Conservation (phyloP, 192 early-diverging fungal genomes). For the Coemansia aciculifera region DNA sequence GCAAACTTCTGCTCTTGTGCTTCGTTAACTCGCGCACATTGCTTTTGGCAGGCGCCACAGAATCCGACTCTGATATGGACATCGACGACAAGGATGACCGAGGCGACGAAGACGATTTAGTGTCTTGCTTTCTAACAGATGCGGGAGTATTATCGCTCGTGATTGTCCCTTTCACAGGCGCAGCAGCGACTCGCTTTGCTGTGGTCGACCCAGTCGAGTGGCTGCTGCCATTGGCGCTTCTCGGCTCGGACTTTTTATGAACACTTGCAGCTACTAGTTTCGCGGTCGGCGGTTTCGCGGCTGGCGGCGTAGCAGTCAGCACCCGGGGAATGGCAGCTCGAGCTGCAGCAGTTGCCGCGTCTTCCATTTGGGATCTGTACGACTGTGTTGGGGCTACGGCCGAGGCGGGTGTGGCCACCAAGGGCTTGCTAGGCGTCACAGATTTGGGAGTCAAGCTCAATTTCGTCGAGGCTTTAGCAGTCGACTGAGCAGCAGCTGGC, state of each 20-base stretch:
- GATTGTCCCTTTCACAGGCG: neutral
- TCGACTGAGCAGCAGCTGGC: neutral
- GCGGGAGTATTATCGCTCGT: neutral
- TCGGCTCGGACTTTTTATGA: conserved; percentile 3
- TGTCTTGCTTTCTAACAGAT: neutral
- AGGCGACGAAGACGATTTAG: neutral
- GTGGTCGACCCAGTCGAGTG: neutral
- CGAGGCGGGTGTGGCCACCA: neutral
- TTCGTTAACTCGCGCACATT: neutral
- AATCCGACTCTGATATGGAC: neutral
- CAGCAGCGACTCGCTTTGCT: neutral
- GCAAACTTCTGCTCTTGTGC: neutral
- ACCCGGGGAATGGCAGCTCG: conserved; percentile 7
- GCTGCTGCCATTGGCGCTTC: neutral
- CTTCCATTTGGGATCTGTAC: neutral
- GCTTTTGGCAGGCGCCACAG: neutral
- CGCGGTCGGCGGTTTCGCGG: neutral
- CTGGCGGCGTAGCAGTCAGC: neutral
- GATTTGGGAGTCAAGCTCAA: neutral
- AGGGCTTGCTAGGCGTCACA: neutral
- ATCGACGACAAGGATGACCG: neutral
- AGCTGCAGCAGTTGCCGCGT: neutral
- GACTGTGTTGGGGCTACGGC: neutral
- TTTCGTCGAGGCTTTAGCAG: neutral
- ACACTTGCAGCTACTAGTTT: neutral